A percentile compares a stretch with the other conserved stretches of the same genome.
Evolutionary conservation across 2,329 filamentous ascomycete species (phyloP).

Genomic region (Rachicladosporium sp.): DNA sequence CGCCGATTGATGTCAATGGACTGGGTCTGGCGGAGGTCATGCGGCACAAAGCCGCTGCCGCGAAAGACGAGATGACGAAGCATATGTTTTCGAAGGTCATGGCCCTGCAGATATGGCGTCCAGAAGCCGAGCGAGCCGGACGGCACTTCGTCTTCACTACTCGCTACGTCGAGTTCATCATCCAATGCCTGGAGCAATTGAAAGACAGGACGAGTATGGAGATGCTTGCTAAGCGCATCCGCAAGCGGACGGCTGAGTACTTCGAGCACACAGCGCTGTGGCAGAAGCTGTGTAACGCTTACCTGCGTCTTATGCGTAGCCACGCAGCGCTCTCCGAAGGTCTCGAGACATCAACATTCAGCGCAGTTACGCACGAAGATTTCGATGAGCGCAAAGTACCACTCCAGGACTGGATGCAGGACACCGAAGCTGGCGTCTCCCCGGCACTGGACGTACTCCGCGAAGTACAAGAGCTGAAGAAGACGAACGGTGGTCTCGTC

Average conservation of each 20-base stretch:
- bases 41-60: conserved; percentile 26
- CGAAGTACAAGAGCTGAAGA: conserved; percentile 58
- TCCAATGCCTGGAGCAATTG: conserved; percentile 59
- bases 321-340: conserved; percentile 45
- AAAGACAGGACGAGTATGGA: conserved; percentile 67
- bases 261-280: conserved; percentile 51
- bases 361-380: conserved; percentile 50
- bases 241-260: conserved; percentile 68
- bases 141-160: conserved; percentile 87
- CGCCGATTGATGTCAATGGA: conserved; percentile 2
- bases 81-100: conserved; percentile 92
- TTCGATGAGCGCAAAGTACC: conserved; percentile 48
- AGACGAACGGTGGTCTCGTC: conserved; percentile 76
- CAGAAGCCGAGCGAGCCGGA: conserved; percentile 71
- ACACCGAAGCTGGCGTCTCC: conserved; percentile 32
- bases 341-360: conserved; percentile 54
- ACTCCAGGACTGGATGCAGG: conserved; percentile 47
- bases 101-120: conserved; percentile 90
- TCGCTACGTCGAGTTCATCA: conserved; percentile 73
- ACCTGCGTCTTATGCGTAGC: conserved; percentile 45
- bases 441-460: conserved; percentile 49
- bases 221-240: conserved; percentile 62
- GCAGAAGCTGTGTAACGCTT: conserved; percentile 47
- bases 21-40: conserved; percentile 23
- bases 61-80: conserved; percentile 66